Base-by-base conservation (phyloP, 345 rosid species). In the Camelina laxa region DNA sequence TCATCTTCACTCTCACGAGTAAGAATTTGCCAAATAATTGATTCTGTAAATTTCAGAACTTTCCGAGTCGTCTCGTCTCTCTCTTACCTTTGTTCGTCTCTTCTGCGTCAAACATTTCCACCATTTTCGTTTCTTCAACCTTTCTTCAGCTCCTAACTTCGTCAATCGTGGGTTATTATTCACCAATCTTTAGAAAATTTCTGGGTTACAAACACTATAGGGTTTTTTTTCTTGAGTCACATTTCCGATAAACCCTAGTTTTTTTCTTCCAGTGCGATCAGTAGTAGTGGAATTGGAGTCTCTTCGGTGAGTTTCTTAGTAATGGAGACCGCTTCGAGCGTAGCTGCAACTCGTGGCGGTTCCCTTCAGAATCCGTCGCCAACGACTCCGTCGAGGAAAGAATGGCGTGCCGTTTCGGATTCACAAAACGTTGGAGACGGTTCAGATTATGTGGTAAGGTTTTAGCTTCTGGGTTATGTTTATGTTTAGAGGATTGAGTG, bases 371-470 rank as follows among this genome's bases (percentile, higher is more conserved):
- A 85, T 80, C 65, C 86, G 2, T 70, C 84, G 17, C 60, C 76
- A 6, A 60, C 71, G 9, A 17, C 33, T 36, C 82, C 85, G 20
- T 76, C 87, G 11, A 74, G 97, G 79, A 92, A 92, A 82, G 96
- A 92, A 80, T 91, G 99, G 98, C 98, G 96, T 41, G 98, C 97
- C 31, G 88, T 88, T 66, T 82, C 98, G 15, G 99, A 96, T 58
- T 85, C 83, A 49, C 96, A 88, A 55, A 74, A 85, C 20, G 85
- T 70, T 74, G 87, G 88, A 49, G 88, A 81, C 75, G 72, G 73
- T 4, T 83, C 80, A 11, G 89, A 85, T 48, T 92, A 88, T 75
- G 94, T 86, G 76, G 84, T 82, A 62, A 16, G 59, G 16, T 39
- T 22, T 60, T n/a, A 13, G 27, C 58, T 39, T 66, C 70, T 42